Conservation (phyloP, 1,139 yeast genomes). For the Debaryomyces sp. region DNA sequence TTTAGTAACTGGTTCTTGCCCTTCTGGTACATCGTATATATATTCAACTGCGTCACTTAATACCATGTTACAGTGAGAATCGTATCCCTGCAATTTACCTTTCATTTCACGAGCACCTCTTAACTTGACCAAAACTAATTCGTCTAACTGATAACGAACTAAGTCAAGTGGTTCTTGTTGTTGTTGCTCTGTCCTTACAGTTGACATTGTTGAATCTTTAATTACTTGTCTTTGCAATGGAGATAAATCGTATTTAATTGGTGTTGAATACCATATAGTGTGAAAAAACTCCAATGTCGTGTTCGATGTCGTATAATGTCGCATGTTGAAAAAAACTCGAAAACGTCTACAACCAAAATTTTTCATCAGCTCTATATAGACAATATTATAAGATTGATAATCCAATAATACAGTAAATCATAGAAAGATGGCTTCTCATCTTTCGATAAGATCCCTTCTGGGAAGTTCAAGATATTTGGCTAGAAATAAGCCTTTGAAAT, state of each 20-base stretch:
- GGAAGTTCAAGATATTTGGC: conserved; percentile 18
- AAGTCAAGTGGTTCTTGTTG: conserved; percentile 77
- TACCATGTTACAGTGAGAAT: conserved; percentile 95
- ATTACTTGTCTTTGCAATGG: not conserved
- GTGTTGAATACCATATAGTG: not conserved
- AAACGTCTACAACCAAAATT: conserved; percentile 3
- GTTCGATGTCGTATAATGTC: conserved; percentile 4
- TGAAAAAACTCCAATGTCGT: not conserved
- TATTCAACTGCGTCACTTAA: conserved; percentile 92
- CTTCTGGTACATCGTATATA: conserved; percentile 59
- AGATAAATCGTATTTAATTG: not conserved
- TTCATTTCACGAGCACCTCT: conserved; percentile 95
- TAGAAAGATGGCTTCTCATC: not conserved
- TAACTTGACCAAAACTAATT: conserved; percentile 81
- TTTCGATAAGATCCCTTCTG: conserved; percentile 22
- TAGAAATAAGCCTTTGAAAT: conserved; percentile 32
- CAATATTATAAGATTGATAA: not conserved
- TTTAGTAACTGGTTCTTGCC: conserved; percentile 52
- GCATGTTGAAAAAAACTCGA: conserved; percentile 1
- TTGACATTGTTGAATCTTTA: conserved; percentile 30
- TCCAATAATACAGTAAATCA: not conserved
- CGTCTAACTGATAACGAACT: conserved; percentile 85
- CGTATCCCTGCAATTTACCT: conserved; percentile 93
- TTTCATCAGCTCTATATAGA: conserved; percentile 1
- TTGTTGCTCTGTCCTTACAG: conserved; percentile 37